Percentiles rank a stretch among this genome's conserved stretches.
Evolutionary conservation across 495 filamentous ascomycete species (phyloP).

Genomic region (Xylaria flabelliformis): DNA sequence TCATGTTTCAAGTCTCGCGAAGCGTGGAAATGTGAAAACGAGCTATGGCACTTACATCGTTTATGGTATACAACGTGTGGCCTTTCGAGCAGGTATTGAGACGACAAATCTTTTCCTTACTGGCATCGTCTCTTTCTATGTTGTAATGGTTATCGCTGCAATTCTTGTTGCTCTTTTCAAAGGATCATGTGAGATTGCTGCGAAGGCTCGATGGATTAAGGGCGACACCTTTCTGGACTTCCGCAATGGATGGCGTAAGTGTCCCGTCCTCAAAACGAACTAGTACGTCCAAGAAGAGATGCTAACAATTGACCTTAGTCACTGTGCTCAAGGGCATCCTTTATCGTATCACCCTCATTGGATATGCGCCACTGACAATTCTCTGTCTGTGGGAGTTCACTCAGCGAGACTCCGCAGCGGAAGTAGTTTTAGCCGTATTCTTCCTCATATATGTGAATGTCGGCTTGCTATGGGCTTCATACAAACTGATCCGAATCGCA

Average conservation of each 20-base stretch:
- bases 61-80: slow-evolving; percentile 87
- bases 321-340: slow-evolving; percentile 88
- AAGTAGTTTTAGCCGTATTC: slow-evolving; percentile 85
- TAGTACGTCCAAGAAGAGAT: not conserved
- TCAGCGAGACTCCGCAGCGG: slow-evolving; percentile 79
- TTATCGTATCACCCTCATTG: slow-evolving; percentile 88
- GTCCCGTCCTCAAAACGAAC: not conserved
- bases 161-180: slow-evolving; percentile 81
- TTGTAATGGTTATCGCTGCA: slow-evolving; percentile 75
- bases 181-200: slow-evolving; percentile 71
- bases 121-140: slow-evolving; percentile 85
- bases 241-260: slow-evolving; percentile 76
- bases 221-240: slow-evolving; percentile 91
- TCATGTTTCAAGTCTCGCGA: slow-evolving; percentile 47
- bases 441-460: slow-evolving; percentile 82
- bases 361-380: slow-evolving; percentile 88
- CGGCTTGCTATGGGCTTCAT: slow-evolving; percentile 84
- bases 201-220: slow-evolving; percentile 78
- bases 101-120: slow-evolving; percentile 94
- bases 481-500: slow-evolving; percentile 88
- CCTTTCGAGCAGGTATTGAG: slow-evolving; percentile 85
- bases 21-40: slow-evolving; percentile 55
- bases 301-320: slow-evolving; percentile 38
- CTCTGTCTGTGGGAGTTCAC: slow-evolving; percentile 96
- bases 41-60: slow-evolving; percentile 66